phyloP scores from a whole-genome alignment of 257 asterid genomes.

The Lantana camara region DNA sequence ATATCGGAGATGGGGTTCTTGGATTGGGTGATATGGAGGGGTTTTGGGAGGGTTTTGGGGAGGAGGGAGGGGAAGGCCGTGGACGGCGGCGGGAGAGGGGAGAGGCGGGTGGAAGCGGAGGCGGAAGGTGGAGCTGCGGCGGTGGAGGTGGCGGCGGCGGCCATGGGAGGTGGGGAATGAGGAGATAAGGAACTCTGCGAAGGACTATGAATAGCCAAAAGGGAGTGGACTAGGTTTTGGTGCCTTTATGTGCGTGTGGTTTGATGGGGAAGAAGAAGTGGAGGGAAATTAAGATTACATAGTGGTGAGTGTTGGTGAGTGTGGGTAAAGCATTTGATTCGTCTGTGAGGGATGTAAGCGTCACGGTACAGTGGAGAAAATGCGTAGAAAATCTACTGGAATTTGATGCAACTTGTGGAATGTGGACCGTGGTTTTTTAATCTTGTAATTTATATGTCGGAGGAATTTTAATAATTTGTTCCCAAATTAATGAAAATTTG shows the following conservation, averaged over 20 bases:
- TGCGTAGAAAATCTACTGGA: neutral
- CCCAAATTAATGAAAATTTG: too few species aligned
- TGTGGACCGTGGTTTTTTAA: neutral
- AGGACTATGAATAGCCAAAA: slow-evolving; percentile 50
- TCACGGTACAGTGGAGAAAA: neutral
- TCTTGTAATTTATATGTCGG: too few species aligned
- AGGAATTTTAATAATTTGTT: too few species aligned
- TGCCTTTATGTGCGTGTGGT: slow-evolving; percentile 9
- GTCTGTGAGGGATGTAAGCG: neutral
- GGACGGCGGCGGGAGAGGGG: slow-evolving; percentile 22
- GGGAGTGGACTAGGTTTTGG: slow-evolving; percentile 44
- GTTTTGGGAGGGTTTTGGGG: slow-evolving; percentile 35
- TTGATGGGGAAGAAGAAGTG: neutral
- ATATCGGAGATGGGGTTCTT: slow-evolving; percentile 56
- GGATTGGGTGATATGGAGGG: slow-evolving; percentile 42
- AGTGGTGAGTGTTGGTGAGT: neutral
- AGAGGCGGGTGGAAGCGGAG: slow-evolving; percentile 42
- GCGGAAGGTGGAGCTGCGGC: slow-evolving; percentile 37
- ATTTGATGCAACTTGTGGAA: neutral
- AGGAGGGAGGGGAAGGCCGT: slow-evolving; percentile 17
- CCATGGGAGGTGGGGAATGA: slow-evolving; percentile 19
- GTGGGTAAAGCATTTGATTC: neutral
- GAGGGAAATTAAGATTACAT: neutral
- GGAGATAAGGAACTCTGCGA: neutral
- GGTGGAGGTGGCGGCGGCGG: slow-evolving; percentile 36